These are phyloP conservation scores for Septoria linicola DNA, from an alignment of 2,329 filamentous ascomycete species.

Conservation along the genomic window DNA sequence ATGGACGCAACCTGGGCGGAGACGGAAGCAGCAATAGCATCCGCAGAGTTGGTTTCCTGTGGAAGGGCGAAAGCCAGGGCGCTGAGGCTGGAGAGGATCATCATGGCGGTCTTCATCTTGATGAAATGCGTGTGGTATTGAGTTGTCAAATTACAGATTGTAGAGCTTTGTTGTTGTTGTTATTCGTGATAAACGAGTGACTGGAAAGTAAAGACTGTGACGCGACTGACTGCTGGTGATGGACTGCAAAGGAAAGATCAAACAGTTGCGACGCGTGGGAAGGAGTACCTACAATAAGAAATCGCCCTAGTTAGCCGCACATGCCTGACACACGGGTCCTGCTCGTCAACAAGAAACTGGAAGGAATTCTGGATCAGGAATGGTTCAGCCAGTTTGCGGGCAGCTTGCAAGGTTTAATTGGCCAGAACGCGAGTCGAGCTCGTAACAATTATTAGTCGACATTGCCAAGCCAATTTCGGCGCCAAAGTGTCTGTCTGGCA, in stretches of 20 bases:
- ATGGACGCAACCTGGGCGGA: constrained; percentile 17
- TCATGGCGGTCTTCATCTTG: constrained; percentile 28
- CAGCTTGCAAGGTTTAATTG: constrained; percentile 3
- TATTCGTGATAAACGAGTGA: constrained; percentile 4
- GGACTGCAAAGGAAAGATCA: background rate
- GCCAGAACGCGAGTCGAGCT: background rate
- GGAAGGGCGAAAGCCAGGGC: constrained; percentile 27
- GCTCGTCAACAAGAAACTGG: constrained; percentile 11
- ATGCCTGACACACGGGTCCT: constrained; percentile 3
- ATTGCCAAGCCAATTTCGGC: constrained; percentile 16
- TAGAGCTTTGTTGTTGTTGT: background rate
- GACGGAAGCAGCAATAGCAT: constrained; percentile 17
- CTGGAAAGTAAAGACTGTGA: background rate
- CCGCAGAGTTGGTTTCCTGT: constrained; percentile 12
- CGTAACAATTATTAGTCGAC: constrained; percentile 14
- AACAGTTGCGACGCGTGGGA: background rate
- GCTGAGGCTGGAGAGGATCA: constrained; percentile 28
- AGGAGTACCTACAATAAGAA: background rate
- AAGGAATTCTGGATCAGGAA: constrained; percentile 12
- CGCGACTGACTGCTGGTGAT: background rate
- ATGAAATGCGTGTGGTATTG: background rate
- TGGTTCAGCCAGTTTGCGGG: background rate
- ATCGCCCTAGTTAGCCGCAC: background rate
- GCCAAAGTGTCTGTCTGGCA: background rate
- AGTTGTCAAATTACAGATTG: too few species aligned